These are phyloP conservation scores for Torulaspora pretoriensis DNA, from an alignment of 1,139 yeast genomes.

Conservation along the genomic window DNA sequence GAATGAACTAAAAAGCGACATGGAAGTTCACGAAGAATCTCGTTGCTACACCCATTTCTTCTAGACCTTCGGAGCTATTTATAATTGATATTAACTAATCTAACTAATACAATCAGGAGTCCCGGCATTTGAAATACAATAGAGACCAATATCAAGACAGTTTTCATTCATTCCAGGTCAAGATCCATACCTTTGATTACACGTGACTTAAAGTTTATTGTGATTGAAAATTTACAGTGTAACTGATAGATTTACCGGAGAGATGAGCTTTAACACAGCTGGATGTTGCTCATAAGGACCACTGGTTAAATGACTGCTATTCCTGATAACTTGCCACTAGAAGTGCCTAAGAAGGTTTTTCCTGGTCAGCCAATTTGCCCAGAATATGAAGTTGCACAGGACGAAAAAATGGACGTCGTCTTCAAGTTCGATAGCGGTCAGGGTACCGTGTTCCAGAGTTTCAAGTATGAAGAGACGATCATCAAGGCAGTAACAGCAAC, in stretches of 20 bases:
- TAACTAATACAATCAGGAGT: slow-evolving; percentile 2
- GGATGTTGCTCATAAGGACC: background rate
- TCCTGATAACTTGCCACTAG: slow-evolving; percentile 9
- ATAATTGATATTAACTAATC: background rate
- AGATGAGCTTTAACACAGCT: background rate
- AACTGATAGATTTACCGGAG: background rate
- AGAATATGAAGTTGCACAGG: slow-evolving; percentile 31
- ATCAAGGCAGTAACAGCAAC: slow-evolving; percentile 59
- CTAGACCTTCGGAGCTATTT: slow-evolving; percentile 31
- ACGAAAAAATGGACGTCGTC: slow-evolving; percentile 29
- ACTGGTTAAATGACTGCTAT: background rate
- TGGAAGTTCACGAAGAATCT: slow-evolving; percentile 79
- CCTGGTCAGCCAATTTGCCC: slow-evolving; percentile 76
- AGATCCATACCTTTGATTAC: too few relatives aligned
- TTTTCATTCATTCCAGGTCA: too few relatives aligned
- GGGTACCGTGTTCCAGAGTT: slow-evolving; percentile 40
- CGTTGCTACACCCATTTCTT: slow-evolving; percentile 80
- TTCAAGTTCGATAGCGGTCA: slow-evolving; percentile 46
- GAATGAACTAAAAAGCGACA: slow-evolving; percentile 68
- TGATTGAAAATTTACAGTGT: background rate
- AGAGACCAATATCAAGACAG: too few relatives aligned
- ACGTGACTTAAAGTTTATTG: background rate
- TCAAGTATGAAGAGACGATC: slow-evolving; percentile 22
- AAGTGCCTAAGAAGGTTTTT: slow-evolving; percentile 47
- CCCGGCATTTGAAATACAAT: background rate